Conservation (phyloP, 192 early-diverging fungal species). For the Mortierella antarctica region DNA sequence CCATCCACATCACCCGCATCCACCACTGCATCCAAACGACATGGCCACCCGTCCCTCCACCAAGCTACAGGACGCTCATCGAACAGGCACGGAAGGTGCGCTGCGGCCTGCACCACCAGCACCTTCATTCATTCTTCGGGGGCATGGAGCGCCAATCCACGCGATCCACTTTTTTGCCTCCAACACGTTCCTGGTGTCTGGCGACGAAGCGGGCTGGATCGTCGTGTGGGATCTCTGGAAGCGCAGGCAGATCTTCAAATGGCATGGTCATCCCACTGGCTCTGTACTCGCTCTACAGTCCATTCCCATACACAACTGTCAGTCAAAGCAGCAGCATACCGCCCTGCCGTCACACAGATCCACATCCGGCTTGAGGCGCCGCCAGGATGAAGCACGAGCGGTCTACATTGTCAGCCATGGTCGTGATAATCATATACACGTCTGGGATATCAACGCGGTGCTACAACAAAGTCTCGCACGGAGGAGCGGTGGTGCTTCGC, state of each 20-base stretch:
- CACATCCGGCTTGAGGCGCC: neutral
- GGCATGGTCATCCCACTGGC: slow-evolving; percentile 33
- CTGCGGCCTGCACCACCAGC: slow-evolving; percentile 28
- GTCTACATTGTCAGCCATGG: slow-evolving; percentile 50
- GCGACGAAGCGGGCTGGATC: slow-evolving; percentile 47
- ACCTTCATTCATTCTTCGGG: slow-evolving; percentile 56
- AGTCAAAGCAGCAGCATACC: slow-evolving; percentile 14
- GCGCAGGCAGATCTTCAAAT: slow-evolving; percentile 36
- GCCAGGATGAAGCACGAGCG: neutral
- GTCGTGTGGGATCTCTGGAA: slow-evolving; percentile 50
- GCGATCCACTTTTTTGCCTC: slow-evolving; percentile 46
- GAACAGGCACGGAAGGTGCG: neutral
- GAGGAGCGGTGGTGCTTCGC: neutral
- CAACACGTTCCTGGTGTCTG: slow-evolving; percentile 48
- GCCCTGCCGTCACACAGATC: neutral
- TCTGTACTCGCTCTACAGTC: slow-evolving; percentile 25
- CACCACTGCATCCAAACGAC: slow-evolving; percentile 1
- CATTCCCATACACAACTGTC: slow-evolving; percentile 5
- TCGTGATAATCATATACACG: slow-evolving; percentile 50
- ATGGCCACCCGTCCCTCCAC: neutral
- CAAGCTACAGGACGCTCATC: neutral
- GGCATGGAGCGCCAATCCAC: slow-evolving; percentile 50
- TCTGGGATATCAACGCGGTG: slow-evolving; percentile 47
- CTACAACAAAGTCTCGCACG: slow-evolving; percentile 10
- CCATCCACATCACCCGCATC: neutral